Conservation (phyloP, 2,329 filamentous ascomycete genomes). For the Beauveria medogensis region DNA sequence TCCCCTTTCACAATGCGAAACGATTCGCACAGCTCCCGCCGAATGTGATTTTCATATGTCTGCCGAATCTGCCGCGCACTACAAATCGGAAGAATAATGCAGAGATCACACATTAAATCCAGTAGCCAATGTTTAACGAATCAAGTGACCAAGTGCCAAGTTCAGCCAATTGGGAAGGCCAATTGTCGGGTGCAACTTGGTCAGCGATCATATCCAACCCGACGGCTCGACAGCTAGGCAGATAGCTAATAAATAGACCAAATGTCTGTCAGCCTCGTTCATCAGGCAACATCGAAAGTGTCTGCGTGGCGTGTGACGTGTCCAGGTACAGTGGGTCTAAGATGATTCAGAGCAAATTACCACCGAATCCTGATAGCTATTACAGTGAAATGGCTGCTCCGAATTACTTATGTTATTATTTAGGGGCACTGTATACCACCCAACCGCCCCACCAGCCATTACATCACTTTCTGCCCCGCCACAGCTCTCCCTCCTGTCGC, state of each 20-base stretch:
- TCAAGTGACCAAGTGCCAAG: too few relatives aligned
- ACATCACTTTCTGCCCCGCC: slow-evolving; percentile 11
- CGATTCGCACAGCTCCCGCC: background rate
- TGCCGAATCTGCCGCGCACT: too few relatives aligned
- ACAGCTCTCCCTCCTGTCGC: slow-evolving; percentile 5
- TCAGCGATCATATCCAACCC: background rate
- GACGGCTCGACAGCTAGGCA: background rate
- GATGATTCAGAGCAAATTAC: too few relatives aligned
- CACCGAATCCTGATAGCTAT: too few relatives aligned
- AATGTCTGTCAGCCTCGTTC: background rate
- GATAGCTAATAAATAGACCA: background rate
- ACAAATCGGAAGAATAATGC: too few relatives aligned
- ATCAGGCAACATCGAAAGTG: background rate
- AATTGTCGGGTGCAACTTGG: background rate
- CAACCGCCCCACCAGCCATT: slow-evolving; percentile 8
- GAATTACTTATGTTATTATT: too few relatives aligned
- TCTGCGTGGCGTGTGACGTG: too few relatives aligned
- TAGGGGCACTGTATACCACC: background rate
- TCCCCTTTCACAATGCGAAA: background rate
- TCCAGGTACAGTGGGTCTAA: too few relatives aligned
- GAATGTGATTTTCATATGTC: background rate
- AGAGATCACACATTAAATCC: too few relatives aligned
- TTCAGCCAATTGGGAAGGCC: background rate
- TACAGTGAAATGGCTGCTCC: too few relatives aligned
- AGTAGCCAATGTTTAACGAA: too few relatives aligned